phyloP scores from a whole-genome alignment of 2,329 filamentous ascomycete genomes.

The Pezicula radicicola region DNA sequence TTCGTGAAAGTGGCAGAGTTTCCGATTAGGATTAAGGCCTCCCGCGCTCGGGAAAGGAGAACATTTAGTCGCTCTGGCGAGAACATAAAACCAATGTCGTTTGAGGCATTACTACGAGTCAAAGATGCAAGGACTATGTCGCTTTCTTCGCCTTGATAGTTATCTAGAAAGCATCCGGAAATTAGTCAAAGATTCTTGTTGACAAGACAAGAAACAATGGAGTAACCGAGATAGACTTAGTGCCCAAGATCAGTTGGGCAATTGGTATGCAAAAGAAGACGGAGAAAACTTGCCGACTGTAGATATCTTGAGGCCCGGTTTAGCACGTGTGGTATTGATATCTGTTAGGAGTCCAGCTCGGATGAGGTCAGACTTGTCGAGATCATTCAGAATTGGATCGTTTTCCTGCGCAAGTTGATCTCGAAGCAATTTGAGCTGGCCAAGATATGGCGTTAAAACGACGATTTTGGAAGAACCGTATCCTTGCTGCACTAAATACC shows the following conservation, averaged over 20 bases:
- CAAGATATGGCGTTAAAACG: conserved; percentile 69
- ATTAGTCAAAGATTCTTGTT: too few species aligned
- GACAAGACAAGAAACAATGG: too few species aligned
- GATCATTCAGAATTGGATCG: conserved; percentile 65
- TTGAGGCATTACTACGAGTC: conserved; percentile 59
- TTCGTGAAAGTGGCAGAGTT: conserved; percentile 65
- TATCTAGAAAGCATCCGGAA: conserved; percentile 45
- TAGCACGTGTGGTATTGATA: conserved; percentile 47
- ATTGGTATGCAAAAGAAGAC: background rate
- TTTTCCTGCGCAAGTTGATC: conserved; percentile 51
- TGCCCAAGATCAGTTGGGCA: background rate
- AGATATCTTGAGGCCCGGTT: conserved; percentile 55
- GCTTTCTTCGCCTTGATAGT: conserved; percentile 76
- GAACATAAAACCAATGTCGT: conserved; percentile 70
- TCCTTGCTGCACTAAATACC: conserved; percentile 68
- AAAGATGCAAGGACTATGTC: conserved; percentile 69
- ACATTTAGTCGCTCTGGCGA: conserved; percentile 68
- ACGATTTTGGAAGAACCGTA: conserved; percentile 65
- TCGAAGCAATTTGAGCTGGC: conserved; percentile 58
- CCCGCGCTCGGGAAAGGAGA: conserved; percentile 62
- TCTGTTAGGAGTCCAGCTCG: conserved; percentile 58
- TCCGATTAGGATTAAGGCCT: conserved; percentile 66
- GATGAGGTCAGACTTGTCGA: conserved; percentile 62
- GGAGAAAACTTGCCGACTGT: conserved; percentile 57
- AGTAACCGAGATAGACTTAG: conserved; percentile 1